Evolutionary conservation across 495 filamentous ascomycete species (phyloP).

Genomic region (Talaromyces nanjingensis): DNA sequence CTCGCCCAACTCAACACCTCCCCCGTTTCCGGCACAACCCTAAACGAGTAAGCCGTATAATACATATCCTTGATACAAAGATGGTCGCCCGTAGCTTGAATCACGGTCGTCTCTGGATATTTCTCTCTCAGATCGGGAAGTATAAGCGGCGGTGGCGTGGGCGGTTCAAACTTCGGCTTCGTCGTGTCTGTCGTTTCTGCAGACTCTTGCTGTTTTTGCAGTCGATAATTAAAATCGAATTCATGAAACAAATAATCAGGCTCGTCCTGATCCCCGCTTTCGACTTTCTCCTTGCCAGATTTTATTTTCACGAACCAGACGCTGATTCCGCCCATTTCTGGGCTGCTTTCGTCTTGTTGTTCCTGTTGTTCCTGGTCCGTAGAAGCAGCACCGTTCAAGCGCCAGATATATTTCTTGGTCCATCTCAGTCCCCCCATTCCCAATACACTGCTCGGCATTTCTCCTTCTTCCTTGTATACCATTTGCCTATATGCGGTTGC

Average conservation of each 20-base stretch:
- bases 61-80: constrained; percentile 46
- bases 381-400: constrained; percentile 15
- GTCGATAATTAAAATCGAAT: constrained; percentile 24
- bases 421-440: constrained; percentile 26
- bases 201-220: neutral
- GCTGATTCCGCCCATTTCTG: constrained; percentile 23
- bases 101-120: constrained; percentile 19
- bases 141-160: neutral
- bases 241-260: constrained; percentile 42
- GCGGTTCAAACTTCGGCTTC: constrained; percentile 4
- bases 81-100: constrained; percentile 35
- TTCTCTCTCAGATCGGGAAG: neutral
- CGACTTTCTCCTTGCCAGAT: neutral
- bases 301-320: constrained; percentile 41
- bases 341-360: neutral
- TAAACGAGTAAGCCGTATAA: constrained; percentile 40
- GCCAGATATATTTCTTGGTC: constrained; percentile 45
- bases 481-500: constrained; percentile 18
- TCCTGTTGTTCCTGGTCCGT: neutral
- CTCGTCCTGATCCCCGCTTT: constrained; percentile 20
- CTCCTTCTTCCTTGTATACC: constrained; percentile 40
- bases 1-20: constrained; percentile 40
- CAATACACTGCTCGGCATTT: constrained; percentile 21
- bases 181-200: neutral
- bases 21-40: constrained; percentile 26